phyloP scores from a whole-genome alignment of 768 basidiomycete species.

The Tubosaeta sp. region DNA sequence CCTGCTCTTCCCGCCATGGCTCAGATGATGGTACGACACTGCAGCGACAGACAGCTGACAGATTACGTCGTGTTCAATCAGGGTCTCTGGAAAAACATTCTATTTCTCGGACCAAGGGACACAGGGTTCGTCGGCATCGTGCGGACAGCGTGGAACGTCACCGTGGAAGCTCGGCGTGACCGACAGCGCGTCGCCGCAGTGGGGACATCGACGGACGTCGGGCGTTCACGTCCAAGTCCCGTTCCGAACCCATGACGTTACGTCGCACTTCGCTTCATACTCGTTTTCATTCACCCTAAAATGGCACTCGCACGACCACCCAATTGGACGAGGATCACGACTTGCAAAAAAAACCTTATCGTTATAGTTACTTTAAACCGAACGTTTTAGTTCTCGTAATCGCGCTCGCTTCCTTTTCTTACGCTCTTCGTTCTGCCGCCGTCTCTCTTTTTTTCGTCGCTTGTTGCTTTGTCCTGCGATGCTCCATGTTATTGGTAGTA shows the following conservation, averaged over 20 bases:
- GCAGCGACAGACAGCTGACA: slow-evolving; percentile 34
- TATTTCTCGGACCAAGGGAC: slow-evolving; percentile 50
- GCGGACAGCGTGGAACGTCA: slow-evolving; percentile 67
- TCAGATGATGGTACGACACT: slow-evolving; percentile 39
- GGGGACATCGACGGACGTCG: slow-evolving; percentile 14
- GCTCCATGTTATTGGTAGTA: slow-evolving; percentile 16
- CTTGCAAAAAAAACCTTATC: background rate
- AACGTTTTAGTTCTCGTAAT: slow-evolving; percentile 22
- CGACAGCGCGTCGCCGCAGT: slow-evolving; percentile 17
- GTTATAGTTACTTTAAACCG: slow-evolving; percentile 7
- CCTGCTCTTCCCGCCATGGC: slow-evolving; percentile 60
- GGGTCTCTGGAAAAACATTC: slow-evolving; percentile 65
- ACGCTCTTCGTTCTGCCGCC: background rate
- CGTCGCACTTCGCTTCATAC: slow-evolving; percentile 13
- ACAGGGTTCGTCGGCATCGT: slow-evolving; percentile 43
- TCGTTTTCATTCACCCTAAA: slow-evolving; percentile 17
- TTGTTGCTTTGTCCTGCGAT: background rate
- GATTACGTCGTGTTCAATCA: slow-evolving; percentile 40
- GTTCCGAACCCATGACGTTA: slow-evolving; percentile 18
- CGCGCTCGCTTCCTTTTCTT: slow-evolving; percentile 4
- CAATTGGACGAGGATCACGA: slow-evolving; percentile 30
- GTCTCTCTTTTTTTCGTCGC: background rate
- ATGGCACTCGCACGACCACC: slow-evolving; percentile 26
- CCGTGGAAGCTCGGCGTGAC: slow-evolving; percentile 54
- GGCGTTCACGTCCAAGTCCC: slow-evolving; percentile 4